Percentiles rank a stretch among this genome's conserved stretches.
phyloP scores from a whole-genome alignment of 2,329 filamentous ascomycete genomes.

The Epichloe elymi region DNA sequence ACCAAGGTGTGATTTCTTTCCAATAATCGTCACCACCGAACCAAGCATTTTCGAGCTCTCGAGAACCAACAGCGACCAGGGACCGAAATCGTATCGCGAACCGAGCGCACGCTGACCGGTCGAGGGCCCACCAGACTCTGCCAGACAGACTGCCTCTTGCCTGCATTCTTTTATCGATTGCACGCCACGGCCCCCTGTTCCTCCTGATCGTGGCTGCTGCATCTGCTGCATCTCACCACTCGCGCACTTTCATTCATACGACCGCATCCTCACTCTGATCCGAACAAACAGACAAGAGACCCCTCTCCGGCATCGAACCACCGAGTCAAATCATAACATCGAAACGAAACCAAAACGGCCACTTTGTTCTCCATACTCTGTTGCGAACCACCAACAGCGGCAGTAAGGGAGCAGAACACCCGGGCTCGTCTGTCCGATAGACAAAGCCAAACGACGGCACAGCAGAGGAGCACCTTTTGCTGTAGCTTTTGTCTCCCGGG shows the following conservation, averaged over 20 bases:
- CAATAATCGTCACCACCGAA: neutral
- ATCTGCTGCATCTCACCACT: conserved; percentile 1
- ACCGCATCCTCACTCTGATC: neutral
- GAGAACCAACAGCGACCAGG: neutral
- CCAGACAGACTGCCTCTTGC: neutral
- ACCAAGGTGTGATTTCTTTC: neutral
- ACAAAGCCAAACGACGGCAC: neutral
- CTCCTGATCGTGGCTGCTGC: neutral
- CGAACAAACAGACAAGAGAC: too few species aligned
- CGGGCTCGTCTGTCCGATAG: neutral
- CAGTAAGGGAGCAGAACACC: neutral
- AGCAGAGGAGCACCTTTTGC: neutral
- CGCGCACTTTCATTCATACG: neutral
- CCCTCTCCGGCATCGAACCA: neutral
- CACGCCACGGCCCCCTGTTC: neutral
- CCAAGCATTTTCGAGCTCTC: neutral
- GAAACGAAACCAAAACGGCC: neutral
- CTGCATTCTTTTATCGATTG: neutral
- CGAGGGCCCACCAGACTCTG: too few species aligned
- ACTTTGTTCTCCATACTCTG: too few species aligned
- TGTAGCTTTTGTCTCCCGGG: neutral
- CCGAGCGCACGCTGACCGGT: neutral
- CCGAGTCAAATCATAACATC: neutral
- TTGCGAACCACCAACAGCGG: neutral
- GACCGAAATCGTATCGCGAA: neutral